Base-by-base conservation (phyloP, 495 filamentous ascomycete genomes). In the Pyrenopolyporus hunteri region DNA sequence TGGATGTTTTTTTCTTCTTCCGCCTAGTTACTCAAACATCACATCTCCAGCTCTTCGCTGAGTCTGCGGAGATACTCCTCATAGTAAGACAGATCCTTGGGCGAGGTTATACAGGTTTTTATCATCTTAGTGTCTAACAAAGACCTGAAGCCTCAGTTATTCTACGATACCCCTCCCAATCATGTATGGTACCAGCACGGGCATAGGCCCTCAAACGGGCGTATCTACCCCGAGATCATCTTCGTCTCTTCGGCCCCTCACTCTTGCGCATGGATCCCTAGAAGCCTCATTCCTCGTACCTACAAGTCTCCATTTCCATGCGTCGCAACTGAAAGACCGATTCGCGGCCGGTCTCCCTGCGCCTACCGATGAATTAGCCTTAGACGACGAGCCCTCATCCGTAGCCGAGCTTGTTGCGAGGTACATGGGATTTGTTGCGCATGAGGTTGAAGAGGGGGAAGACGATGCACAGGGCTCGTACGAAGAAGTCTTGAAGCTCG, bases 301-400 rank as follows among this genome's bases (percentile, higher is more conserved):
- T 14, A 97, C 95, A 57, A 86, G 86, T 54, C 82, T 97, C 59
- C 94, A 98, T 77, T 98, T 95, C 82, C 92, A 92, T 74, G 94
- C 94, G 57, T 90, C 91, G 22, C 89, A 94, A 76, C 82, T 97
- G 63, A 92, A 92, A 78, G 91, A 96, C 62, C 81, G 82, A 43
- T 98, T 98, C 74, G 84, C 83, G 33, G 81, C 88, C 9, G 90
- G 90, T 37, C 83, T 98, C 64, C 94, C 94, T 14, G 78, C 86
- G 43, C 89, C 94, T 23, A 98, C 94, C 66, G 94, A 98, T 73
- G 94, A 98, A 78, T 85, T 98, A 63, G 94, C 95, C 33, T 89
- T 93, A 70, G 94, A 98, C 75, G 94, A 98, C 64, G 94, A 98
- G 79, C 94, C 94, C 4, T 98, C 94, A 0, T 98, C 94, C 6